A percentile compares a stretch with the other conserved stretches of the same genome.
Evolutionary conservation across 805 yeast species (phyloP).

Genomic region (Metschnikowia arizonensis): DNA sequence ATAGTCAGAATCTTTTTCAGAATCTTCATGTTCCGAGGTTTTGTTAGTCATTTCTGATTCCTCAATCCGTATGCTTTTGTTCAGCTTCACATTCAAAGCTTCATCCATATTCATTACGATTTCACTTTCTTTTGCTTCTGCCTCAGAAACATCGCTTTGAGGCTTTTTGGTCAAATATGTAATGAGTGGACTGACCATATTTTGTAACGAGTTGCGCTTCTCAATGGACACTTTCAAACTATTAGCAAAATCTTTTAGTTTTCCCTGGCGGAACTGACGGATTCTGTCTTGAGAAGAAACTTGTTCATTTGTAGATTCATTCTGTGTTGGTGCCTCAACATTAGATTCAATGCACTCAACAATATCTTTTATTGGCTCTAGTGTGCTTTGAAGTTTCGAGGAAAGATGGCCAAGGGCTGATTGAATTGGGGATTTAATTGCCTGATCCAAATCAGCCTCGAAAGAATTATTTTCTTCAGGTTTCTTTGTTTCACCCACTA

Average conservation of each 20-base stretch:
- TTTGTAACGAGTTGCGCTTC: neutral
- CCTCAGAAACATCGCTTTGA: neutral
- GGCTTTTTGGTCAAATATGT: neutral
- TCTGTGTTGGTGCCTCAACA: neutral
- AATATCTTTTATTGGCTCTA: neutral
- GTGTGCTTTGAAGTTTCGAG: neutral
- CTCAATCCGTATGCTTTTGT: neutral
- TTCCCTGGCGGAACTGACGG: conserved; percentile 1
- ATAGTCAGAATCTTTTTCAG: no score
- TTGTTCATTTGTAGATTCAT: neutral
- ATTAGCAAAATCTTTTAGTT: neutral
- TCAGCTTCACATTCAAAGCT: neutral
- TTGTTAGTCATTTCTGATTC: neutral
- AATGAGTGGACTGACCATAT: neutral
- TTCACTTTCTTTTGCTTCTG: no score
- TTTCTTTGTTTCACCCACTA: neutral
- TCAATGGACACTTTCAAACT: neutral
- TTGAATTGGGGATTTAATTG: neutral
- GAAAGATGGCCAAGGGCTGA: neutral
- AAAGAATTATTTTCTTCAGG: no score
- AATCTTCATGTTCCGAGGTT: neutral
- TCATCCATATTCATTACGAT: neutral
- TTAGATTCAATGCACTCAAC: neutral
- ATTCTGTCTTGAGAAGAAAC: neutral
- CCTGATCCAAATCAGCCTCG: neutral